Evolutionary conservation across 768 basidiomycete species (phyloP).

Genomic region (Leucocoprinus sp.): DNA sequence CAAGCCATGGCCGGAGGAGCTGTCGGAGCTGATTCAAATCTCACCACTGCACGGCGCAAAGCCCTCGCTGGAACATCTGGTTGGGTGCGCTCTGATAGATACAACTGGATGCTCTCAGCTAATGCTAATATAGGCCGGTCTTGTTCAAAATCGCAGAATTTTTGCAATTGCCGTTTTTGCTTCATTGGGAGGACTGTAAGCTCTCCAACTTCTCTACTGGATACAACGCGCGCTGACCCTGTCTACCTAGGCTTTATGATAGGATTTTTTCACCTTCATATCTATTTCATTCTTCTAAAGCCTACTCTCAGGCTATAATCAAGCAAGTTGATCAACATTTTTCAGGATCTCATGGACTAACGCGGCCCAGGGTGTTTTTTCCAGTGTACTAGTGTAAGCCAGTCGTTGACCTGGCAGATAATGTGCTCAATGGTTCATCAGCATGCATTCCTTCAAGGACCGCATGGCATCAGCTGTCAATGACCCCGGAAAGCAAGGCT

Average conservation of each 20-base stretch:
- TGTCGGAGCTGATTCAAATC: conserved; percentile 20
- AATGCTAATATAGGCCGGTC: conserved; percentile 37
- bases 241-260: conserved; percentile 58
- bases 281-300: background rate
- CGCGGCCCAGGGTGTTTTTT: conserved; percentile 56
- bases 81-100: conserved; percentile 42
- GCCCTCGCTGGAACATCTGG: conserved; percentile 58
- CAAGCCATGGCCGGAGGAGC: conserved; percentile 43
- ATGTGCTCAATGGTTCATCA: conserved; percentile 13
- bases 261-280: conserved; percentile 9
- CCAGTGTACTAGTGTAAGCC: conserved; percentile 56
- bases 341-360: conserved; percentile 1
- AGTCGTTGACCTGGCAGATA: background rate
- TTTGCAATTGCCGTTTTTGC: conserved; percentile 71
- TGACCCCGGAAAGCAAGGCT: conserved; percentile 50
- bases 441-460: conserved; percentile 42
- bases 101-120: background rate
- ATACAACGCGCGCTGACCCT: background rate
- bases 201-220: conserved; percentile 10
- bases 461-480: conserved; percentile 50
- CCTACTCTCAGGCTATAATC: conserved; percentile 49
- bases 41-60: conserved; percentile 39
- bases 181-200: conserved; percentile 69
- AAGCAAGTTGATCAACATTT: conserved; percentile 25
- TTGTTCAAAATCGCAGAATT: conserved; percentile 56